Evolutionary conservation across 768 basidiomycete species (phyloP), one percentile per base, ranked within the genome.

Genomic region (Pulveroboletus sp.): DNA sequence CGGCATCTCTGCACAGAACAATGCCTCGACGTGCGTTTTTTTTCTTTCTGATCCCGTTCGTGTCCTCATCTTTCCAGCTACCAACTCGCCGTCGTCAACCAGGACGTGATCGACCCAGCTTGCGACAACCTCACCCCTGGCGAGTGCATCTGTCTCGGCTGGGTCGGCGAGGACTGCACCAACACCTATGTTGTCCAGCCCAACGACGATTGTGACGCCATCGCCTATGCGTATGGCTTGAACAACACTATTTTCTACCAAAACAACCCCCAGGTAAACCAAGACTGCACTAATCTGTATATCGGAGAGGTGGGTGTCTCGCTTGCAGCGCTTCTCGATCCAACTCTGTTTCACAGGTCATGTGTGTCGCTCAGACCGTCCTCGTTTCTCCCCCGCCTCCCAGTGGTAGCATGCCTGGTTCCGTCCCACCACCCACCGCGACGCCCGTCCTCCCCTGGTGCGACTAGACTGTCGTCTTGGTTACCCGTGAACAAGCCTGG

Each of bases 251-350:
- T 81, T 5, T 71, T 92, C 25, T 71, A 64, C 61, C 14, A 54
- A 50, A 90, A 90, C 79, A 92, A 92, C 78, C 89, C 87, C 17
- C 82, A 89, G 66, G 74, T 90, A 56, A 53, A 80, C 57, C 3
- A 39, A 1, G 69, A 63, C 0, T 86, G 81, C 66, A 68, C 56
- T 55, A 90, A 90, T 72, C 72, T 91, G 64, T 88, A 89, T 68
- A 61, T 85, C 49, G 87, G 83, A 60, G 84, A 90, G 79, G 88
- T 89, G 42, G 47, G 76, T 71, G 8, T 16, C 3, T 36, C 37
- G 9, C 12, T 2, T 17, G 4, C 6, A 12, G 19, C 23, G 2
- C 40, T 10, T 44, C 17, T 14, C 2, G 27, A 37, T 16, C 24
- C 41, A 7, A 44, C 21, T 10, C 21, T 23, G 20, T 4, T 3